phyloP scores from a whole-genome alignment of 225 moss, liverwort and hornwort species.

The Thuidium tamariscinum region DNA sequence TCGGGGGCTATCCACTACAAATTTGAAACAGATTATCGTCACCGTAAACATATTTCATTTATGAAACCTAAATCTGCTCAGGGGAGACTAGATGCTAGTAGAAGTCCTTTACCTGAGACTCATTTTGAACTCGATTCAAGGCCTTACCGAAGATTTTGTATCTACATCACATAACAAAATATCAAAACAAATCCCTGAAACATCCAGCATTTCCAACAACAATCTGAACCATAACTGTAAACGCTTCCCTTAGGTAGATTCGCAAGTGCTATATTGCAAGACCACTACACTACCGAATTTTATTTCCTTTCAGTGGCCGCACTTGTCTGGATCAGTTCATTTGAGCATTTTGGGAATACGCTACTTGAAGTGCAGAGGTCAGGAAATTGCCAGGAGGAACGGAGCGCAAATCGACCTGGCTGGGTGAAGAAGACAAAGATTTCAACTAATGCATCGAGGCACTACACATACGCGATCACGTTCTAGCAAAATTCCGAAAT shows the following conservation, averaged over 20 bases:
- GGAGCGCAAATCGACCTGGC: not conserved
- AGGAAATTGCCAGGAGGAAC: not conserved
- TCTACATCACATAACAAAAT: conserved; percentile 24
- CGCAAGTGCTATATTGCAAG: not conserved
- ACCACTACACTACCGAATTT: not conserved
- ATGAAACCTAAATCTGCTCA: not conserved
- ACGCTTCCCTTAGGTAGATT: not conserved
- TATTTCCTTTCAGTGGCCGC: not conserved
- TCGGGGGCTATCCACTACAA: not conserved
- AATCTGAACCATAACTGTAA: not conserved
- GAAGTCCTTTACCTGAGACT: conserved; percentile 30
- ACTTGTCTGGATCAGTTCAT: not conserved
- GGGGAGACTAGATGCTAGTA: not conserved
- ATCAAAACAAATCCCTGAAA: not conserved
- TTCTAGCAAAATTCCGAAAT: not conserved
- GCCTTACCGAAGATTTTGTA: conserved; percentile 92
- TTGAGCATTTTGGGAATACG: not conserved
- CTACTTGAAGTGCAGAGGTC: not conserved
- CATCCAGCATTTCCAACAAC: not conserved
- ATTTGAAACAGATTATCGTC: not conserved
- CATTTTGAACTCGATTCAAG: conserved; percentile 74
- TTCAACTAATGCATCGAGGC: not conserved
- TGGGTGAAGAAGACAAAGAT: not conserved
- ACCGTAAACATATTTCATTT: not conserved
- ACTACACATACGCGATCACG: not conserved